Base-by-base conservation (phyloP, 2,329 filamentous ascomycete species). In the Pseudogymnoascus sp. region DNA sequence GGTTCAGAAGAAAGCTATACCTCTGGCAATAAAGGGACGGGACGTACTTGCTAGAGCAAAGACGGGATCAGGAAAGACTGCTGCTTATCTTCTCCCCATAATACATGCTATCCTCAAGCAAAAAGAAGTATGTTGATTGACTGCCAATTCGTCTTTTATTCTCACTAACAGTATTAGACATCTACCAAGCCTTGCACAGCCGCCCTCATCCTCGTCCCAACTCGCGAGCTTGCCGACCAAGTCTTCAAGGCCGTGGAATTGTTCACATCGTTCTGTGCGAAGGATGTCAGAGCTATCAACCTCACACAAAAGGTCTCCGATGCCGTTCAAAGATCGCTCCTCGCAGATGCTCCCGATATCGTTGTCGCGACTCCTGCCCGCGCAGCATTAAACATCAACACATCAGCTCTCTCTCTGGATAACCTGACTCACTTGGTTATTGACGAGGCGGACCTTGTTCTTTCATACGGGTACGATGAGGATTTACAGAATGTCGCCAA, bases 1-100 rank as follows among this genome's bases (percentile, higher is more conserved):
- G 11, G 90, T 97, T 1, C 95, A 99, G 76, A 84, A 86, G 44
- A 88, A 89, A 75, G 90, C 91, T 1, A 96, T 99, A 66, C 95
- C 95, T 1, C 78, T 97, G 38, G 91, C 91, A 21, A 80, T 97
- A 16, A 86, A 92, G 67, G 93, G 95, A 11, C 88, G 91, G 72
- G 92, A 97, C 80, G 87, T 99, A 59, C 81, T 97, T 40, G 93
- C 92, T 62, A 92, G 93, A 72, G 91, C 93, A 38, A 96, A 93
- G 76, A 97, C 95, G 4, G 95, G 95, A 11, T 96, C 93, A 3
- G 95, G 95, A 69, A 99, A 99, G 81, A 99, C 95, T 10, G 91
- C 91, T n/a, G 93, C 95, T 60, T 97, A 97, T 74, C 80, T 96
- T 5, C 82, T 99, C 44, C 95, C 95, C 1, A 83, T 96, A n/a